These are phyloP conservation scores for Colletotrichum falcatum DNA, from an alignment of 2,329 filamentous ascomycete genomes.

Conservation along the genomic window DNA sequence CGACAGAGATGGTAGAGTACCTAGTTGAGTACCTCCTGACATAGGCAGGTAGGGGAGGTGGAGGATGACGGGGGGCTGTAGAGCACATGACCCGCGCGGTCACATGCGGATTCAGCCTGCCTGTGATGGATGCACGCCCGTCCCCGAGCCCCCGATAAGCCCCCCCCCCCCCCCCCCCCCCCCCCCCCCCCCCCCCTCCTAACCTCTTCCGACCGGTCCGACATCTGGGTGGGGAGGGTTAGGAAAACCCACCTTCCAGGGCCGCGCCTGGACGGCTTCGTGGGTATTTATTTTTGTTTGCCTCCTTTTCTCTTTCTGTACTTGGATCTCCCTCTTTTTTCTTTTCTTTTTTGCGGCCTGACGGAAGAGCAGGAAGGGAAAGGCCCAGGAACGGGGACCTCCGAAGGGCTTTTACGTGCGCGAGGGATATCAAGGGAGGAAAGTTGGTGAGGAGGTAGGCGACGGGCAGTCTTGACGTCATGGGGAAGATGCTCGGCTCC, in stretches of 20 bases:
- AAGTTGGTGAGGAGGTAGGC: too few relatives aligned
- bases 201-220: not conserved
- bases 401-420: too few relatives aligned
- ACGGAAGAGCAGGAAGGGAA: too few relatives aligned
- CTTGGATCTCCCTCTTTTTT: too few relatives aligned
- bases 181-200: not conserved
- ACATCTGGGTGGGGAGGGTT: not conserved
- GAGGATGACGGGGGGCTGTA: not conserved
- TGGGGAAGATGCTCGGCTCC: not conserved
- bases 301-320: too few relatives aligned
- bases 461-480: not conserved
- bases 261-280: not conserved
- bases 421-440: not conserved
- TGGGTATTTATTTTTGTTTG: not conserved
- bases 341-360: not conserved
- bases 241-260: too few relatives aligned
- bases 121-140: too few relatives aligned
- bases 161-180: not conserved
- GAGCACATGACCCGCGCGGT: conserved; percentile 14
- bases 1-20: not conserved
- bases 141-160: not conserved
- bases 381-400: not conserved
- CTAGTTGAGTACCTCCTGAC: too few relatives aligned
- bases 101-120: conserved; percentile 19
- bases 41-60: not conserved